Evolutionary conservation across 352 stramenopile genomes (phyloP).

Genomic region (Globisporangium barbulae): DNA sequence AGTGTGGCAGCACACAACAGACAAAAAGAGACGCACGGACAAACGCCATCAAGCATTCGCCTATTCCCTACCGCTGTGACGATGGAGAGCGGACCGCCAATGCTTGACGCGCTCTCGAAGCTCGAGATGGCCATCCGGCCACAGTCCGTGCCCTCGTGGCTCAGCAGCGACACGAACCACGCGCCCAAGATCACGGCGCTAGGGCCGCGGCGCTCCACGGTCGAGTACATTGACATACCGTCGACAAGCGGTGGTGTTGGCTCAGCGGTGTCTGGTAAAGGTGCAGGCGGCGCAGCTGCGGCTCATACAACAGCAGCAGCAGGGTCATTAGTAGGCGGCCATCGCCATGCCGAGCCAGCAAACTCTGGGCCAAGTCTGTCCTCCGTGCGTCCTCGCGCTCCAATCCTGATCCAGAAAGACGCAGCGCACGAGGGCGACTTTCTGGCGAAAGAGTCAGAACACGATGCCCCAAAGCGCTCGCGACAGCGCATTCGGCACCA

Average conservation of each 20-base stretch:
- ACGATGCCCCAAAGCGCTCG: slow-evolving; percentile 40
- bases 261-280: neutral
- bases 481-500: slow-evolving; percentile 34
- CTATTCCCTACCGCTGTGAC: neutral
- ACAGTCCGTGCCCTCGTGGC: slow-evolving; percentile 70
- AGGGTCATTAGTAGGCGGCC: neutral
- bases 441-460: slow-evolving; percentile 33
- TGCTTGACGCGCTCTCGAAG: slow-evolving; percentile 59
- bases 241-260: neutral
- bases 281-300: neutral
- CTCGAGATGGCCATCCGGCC: slow-evolving; percentile 68
- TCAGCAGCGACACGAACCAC: slow-evolving; percentile 70
- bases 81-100: slow-evolving; percentile 26
- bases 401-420: slow-evolving; percentile 59
- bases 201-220: slow-evolving; percentile 42
- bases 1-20: too few species aligned
- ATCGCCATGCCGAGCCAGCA: neutral
- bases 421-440: slow-evolving; percentile 34
- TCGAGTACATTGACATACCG: slow-evolving; percentile 48
- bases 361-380: slow-evolving; percentile 15
- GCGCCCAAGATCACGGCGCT: slow-evolving; percentile 56
- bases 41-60: too few species aligned
- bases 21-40: too few species aligned
- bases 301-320: neutral
- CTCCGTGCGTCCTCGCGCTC: slow-evolving; percentile 49